phyloP scores from a whole-genome alignment of 164 flowering plant genomes.

The Aristolochia fimbriata region DNA sequence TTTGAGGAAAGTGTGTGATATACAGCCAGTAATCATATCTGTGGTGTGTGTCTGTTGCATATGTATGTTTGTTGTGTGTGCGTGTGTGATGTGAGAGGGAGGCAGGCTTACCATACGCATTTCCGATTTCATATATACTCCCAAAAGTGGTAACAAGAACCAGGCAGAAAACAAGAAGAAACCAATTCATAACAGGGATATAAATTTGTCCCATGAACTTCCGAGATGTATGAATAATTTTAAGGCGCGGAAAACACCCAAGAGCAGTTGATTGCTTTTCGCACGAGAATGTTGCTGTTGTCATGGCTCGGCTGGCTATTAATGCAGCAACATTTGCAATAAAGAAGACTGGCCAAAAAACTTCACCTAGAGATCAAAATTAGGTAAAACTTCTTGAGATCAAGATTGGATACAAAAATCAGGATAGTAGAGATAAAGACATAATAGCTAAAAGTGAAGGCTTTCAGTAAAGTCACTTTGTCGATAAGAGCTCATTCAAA shows the following conservation, averaged over 20 bases:
- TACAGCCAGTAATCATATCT: too few relatives aligned
- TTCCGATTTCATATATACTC: slow-evolving; percentile 83
- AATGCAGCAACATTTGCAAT: slow-evolving; percentile 90
- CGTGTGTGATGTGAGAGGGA: too few relatives aligned
- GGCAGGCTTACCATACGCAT: slow-evolving; percentile 43
- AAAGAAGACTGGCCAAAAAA: slow-evolving; percentile 81
- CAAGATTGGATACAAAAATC: not conserved
- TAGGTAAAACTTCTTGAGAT: not conserved
- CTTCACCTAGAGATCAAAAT: slow-evolving; percentile 48
- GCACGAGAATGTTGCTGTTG: slow-evolving; percentile 95
- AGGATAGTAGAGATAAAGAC: too few relatives aligned
- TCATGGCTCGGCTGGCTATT: slow-evolving; percentile 96
- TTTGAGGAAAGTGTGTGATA: too few relatives aligned
- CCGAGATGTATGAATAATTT: slow-evolving; percentile 91
- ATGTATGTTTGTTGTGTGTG: too few relatives aligned
- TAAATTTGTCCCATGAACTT: slow-evolving; percentile 98
- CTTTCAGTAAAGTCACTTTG: too few relatives aligned
- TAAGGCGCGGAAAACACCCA: slow-evolving; percentile 99
- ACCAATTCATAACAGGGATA: slow-evolving; percentile 95
- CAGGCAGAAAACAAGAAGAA: slow-evolving; percentile 65
- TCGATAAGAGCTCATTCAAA: too few relatives aligned
- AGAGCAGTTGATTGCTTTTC: slow-evolving; percentile 92
- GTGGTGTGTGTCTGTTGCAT: too few relatives aligned
- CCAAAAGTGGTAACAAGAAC: slow-evolving; percentile 62
- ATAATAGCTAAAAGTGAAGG: too few relatives aligned